Base-by-base conservation (phyloP, 192 early-diverging fungal species). In the Paraglomus occultum region DNA sequence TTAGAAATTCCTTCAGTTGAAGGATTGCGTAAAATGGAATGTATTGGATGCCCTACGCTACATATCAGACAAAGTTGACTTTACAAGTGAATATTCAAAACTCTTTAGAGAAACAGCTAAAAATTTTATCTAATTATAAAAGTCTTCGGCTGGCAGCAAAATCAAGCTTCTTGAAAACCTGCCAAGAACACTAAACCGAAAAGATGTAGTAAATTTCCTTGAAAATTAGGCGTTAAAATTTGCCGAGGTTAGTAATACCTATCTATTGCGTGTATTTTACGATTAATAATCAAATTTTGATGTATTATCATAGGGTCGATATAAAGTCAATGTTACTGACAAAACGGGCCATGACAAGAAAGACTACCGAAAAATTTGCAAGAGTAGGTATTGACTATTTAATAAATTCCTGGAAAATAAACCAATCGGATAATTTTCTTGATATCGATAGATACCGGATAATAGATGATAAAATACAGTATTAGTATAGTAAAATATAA, bases 151-250 rank as follows among this genome's bases (percentile, higher is more conserved):
- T 31, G 17, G 53, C 60, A 64, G 60, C 71, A 52, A 70, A 20
- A 72, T 20, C 17, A 72, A 72, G 45, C 59, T 72, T 52, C 45
- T 40, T 52, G 61, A 64, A 43, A 72, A 72, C 22, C 71, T 72
- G 51, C 50, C 51, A 42, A 42, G 51, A 4, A 71, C 70, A 43
- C 23, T 71, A 71, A 62, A 63, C 4, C 18, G 46, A 61, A 54
- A 0, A 38, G 60, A 64, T 42, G 64, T 72, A n/a, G 22, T 46
- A 20, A 62, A 55, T 54, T 72, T 72, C 50, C 4, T 72, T 54
- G 61, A 72, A 72, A 67, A 8, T 67, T 17, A 67, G 15, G 51
- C 52, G 20, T 1, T 67, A 44, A 67, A 67, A 20, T 54, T 67
- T 4, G 38, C 65, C 55, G 15, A 67, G 51, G 65, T 67, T 67